Evolutionary conservation across 2,329 filamentous ascomycete genomes (phyloP).

Genomic region (Epichloe typhina): DNA sequence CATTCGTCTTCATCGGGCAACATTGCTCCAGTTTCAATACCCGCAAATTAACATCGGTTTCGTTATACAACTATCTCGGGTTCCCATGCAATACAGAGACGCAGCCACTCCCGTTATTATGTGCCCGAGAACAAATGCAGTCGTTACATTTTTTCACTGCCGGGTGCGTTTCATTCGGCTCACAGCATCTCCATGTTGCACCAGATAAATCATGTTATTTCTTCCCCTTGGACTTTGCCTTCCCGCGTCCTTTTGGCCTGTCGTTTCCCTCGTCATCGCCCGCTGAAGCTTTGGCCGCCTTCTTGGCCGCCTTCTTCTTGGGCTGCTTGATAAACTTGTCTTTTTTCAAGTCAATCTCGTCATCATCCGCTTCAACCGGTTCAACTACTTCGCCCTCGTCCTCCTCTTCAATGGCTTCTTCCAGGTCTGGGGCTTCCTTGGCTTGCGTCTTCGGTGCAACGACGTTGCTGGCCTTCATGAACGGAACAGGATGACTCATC

Average conservation of each 20-base stretch:
- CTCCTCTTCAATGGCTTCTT: conserved; percentile 90
- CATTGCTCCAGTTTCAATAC: neutral
- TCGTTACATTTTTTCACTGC: neutral
- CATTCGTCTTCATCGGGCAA: too few species aligned
- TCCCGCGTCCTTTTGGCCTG: conserved; percentile 35
- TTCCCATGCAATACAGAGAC: neutral
- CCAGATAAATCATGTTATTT: conserved; percentile 13
- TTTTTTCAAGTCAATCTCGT: conserved; percentile 73
- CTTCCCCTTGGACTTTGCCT: conserved; percentile 35
- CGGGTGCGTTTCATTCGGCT: conserved; percentile 1
- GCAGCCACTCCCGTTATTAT: neutral
- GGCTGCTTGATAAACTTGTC: conserved; percentile 94
- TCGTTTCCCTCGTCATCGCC: conserved; percentile 38
- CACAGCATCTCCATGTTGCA: neutral
- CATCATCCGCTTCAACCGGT: conserved; percentile 49
- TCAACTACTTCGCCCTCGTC: conserved; percentile 57
- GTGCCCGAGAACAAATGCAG: neutral
- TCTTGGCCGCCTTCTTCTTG: conserved; percentile 50
- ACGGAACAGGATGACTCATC: conserved; percentile 78
- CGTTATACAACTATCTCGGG: neutral
- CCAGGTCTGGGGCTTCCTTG: conserved; percentile 77
- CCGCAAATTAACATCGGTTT: neutral
- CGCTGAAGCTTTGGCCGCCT: conserved; percentile 32
- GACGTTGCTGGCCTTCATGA: conserved; percentile 83
- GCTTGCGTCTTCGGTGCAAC: conserved; percentile 56